Conservation (phyloP, 2,329 filamentous ascomycete genomes). For the Fusarium brevicatenulatum region DNA sequence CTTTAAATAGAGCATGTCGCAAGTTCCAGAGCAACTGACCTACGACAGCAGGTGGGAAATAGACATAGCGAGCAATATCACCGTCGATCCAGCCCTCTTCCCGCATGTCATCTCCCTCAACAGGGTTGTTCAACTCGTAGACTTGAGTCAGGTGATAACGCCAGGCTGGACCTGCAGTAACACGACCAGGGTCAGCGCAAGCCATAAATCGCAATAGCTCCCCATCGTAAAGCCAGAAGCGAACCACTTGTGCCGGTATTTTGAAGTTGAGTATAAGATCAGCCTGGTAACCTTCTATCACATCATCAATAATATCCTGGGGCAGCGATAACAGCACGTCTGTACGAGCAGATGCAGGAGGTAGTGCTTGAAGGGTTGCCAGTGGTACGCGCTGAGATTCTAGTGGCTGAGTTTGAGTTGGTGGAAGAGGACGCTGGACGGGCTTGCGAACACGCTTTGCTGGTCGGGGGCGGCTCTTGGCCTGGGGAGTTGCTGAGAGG, state of each 20-base stretch:
- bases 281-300: conserved; percentile 61
- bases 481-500: conserved; percentile 28
- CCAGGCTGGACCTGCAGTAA: conserved; percentile 37
- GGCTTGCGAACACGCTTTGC: conserved; percentile 44
- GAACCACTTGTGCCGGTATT: conserved; percentile 63
- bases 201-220: conserved; percentile 69
- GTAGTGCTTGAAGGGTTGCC: conserved; percentile 59
- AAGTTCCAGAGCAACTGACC: conserved; percentile 69
- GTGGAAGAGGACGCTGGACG: conserved; percentile 36
- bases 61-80: conserved; percentile 62
- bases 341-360: conserved; percentile 59
- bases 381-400: conserved; percentile 63
- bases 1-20: conserved; percentile 58
- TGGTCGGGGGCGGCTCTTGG: conserved; percentile 2
- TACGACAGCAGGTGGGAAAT: conserved; percentile 66
- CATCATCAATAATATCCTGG: conserved; percentile 57
- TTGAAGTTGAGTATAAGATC: conserved; percentile 67
- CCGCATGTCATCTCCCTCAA: conserved; percentile 62
- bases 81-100: conserved; percentile 64
- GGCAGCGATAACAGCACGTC: conserved; percentile 65
- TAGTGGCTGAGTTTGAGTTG: conserved; percentile 47
- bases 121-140: conserved; percentile 71
- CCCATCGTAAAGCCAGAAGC: conserved; percentile 71
- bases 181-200: conserved; percentile 58
- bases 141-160: conserved; percentile 55